Evolutionary conservation across 129 eudicot species (phyloP), one percentile per base, ranked within the genome.

Genomic region (Saposhnikovia divaricata): DNA sequence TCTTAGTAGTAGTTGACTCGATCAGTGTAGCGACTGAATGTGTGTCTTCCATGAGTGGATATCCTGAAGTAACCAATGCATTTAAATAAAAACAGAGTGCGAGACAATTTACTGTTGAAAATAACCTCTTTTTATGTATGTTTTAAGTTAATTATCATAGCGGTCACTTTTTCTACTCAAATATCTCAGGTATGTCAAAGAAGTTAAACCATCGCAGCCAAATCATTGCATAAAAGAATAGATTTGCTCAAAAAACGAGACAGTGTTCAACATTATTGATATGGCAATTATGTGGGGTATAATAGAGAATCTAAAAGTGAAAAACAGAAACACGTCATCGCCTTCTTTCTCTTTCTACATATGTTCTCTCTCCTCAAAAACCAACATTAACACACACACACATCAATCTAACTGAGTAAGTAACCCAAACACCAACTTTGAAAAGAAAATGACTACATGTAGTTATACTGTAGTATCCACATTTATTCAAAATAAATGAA

Each of bases 1-100:
- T 90, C 87, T 92, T 96, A 75, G 97, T 90, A 79, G 88, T 83
- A 37, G 99, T 89, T 16, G 98, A 89, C 79, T 96, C 97, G 87
- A 96, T 82, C 37, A 92, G 89, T 19, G 83, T 82, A 77, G 90
- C 88, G 80, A 88, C 97, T 77, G 97, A 90, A 68, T 85, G 85
- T 25, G 85, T 78, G 44, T 89, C 94, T 83, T 90, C 99, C 97
- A 96, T 96, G 53, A 84, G 78, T 38, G 66, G 81, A 74, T 81
- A 78, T 38, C 82, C 79, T 90, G 87, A 76, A 76, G 77, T 74
- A 81, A 77, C 3, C 76, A 43, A 25, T 9, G 44, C 4, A 21
- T 9, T 27, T 66, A 78, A 65, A 43, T 28, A 31, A 31, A 14
- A 18, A 66, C 8, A 9, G 21, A 44, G 34, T 28, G 39, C 11